Percentiles rank a stretch among this genome's conserved stretches.
These are phyloP conservation scores for Gryganskiella cystojenkinii DNA, from an alignment of 192 early-diverging fungal genomes.

Conservation along the genomic window DNA sequence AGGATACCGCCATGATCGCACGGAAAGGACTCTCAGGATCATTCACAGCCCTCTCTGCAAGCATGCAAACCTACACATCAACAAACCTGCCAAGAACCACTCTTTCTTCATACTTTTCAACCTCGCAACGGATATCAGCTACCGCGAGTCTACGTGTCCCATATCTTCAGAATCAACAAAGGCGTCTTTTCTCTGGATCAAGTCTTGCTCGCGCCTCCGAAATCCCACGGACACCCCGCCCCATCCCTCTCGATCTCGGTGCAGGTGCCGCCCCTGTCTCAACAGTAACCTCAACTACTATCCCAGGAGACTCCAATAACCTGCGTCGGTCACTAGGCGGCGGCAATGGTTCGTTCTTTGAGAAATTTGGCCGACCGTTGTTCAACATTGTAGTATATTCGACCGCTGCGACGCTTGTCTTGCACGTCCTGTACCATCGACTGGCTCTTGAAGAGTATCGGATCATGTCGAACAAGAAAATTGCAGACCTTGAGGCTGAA, in stretches of 20 bases:
- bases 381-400: constrained; percentile 30
- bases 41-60: no score
- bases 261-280: constrained; percentile 7
- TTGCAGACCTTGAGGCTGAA: constrained; percentile 35
- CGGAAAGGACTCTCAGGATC: constrained; percentile 20
- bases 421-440: constrained; percentile 28
- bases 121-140: background rate
- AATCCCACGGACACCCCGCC: constrained; percentile 17
- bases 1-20: constrained; percentile 13
- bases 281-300: constrained; percentile 3
- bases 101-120: background rate
- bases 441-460: constrained; percentile 34
- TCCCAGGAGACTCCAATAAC: constrained; percentile 9
- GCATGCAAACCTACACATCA: no score
- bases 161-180: background rate
- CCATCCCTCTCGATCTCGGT: constrained; percentile 49
- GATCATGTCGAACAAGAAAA: constrained; percentile 23
- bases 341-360: constrained; percentile 20
- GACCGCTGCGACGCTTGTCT: constrained; percentile 17
- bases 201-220: constrained; percentile 5
- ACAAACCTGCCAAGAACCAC: no score
- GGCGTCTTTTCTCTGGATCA: constrained; percentile 1
- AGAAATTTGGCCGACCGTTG: constrained; percentile 26
- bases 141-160: background rate
- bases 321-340: background rate